A percentile compares a stretch with the other conserved stretches of the same genome.
Evolutionary conservation across 257 asterid species (phyloP).

Genomic region (Plantago ovata): DNA sequence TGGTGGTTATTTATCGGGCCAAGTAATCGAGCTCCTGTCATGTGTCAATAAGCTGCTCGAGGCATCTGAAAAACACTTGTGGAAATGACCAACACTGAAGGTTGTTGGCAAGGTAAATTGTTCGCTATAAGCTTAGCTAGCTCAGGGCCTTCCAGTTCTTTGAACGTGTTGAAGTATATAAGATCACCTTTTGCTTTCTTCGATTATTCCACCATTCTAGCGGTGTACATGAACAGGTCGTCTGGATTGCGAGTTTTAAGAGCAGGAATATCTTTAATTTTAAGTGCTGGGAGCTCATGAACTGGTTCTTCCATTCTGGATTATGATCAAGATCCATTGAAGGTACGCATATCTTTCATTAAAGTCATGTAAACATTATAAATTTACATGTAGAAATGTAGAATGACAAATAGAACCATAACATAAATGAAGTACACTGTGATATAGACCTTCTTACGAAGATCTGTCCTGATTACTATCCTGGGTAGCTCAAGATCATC

Average conservation of each 20-base stretch:
- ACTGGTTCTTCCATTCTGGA: constrained; percentile 28
- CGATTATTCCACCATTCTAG: constrained; percentile 19
- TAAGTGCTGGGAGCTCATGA: constrained; percentile 31
- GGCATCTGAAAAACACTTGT: constrained; percentile 34
- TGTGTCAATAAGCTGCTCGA: constrained; percentile 31
- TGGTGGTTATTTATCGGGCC: constrained; percentile 38
- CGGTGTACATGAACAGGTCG: constrained; percentile 11
- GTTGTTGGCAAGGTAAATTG: constrained; percentile 10
- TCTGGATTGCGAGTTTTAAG: constrained; percentile 14
- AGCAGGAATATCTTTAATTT: constrained; percentile 31
- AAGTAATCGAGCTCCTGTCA: constrained; percentile 32
- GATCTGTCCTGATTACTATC: constrained; percentile 34
- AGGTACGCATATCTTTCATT: neutral
- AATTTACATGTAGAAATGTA: too few relatives aligned
- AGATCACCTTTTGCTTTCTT: constrained; percentile 31
- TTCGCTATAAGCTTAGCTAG: constrained; percentile 17
- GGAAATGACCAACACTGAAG: constrained; percentile 31
- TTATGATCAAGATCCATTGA: constrained; percentile 15
- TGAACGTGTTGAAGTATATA: constrained; percentile 28
- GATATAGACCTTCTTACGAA: constrained; percentile 23
- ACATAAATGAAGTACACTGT: neutral
- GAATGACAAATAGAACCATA: too few relatives aligned
- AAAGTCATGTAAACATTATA: neutral
- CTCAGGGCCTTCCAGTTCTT: constrained; percentile 28
- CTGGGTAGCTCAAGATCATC: constrained; percentile 33